Evolutionary conservation across 1,139 yeast species (phyloP), one percentile per base, ranked within the genome.

Genomic region (Hansenula lynferdii): DNA sequence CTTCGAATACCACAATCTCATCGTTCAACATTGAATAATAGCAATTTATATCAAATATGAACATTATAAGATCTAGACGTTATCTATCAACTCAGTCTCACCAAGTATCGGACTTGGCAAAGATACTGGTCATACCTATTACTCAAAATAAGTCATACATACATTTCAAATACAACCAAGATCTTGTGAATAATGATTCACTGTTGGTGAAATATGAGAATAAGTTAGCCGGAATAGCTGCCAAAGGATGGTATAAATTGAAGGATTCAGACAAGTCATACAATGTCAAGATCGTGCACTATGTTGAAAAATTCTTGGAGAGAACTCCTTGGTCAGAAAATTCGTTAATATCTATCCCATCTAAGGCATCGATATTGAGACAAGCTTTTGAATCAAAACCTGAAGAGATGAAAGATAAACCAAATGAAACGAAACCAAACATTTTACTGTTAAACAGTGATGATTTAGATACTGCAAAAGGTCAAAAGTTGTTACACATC

Each of bases 131-230:
- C 10, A 61, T 82, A 7, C 92, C 92, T 5, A 64, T 83, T 17
- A 80, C 85, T 6, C 65, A 75, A 5, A 57, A 65, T 35, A 70
- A 69, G 43, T 70, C 81, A 6, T 82, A 69, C 53, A 58, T 82
- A 12, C 75, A 78, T 51, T 81, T 82, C 58, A 73, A 77, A 53
- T 84, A 80, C 51, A 63, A 69, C 31, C 69, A 58, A 9, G 38
- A 41, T 10, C 53, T 65, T 2, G 39, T 63, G n/a, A 60, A 61
- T 40, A 55, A 43, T 35, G 38, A 47, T 17, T 62, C 67, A 2
- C 43, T 37, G 19, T 15, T 63, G n/a, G 56, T 63, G 5, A 45
- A 50, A 31, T 48, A 48, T 30, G 70, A 65, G 42, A 51, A 50
- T 31, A 70, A 72, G 43, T 48, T 77, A 4, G 70, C 69, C 0